Base-by-base conservation (phyloP, 495 filamentous ascomycete genomes). In the Choiromyces venosus region DNA sequence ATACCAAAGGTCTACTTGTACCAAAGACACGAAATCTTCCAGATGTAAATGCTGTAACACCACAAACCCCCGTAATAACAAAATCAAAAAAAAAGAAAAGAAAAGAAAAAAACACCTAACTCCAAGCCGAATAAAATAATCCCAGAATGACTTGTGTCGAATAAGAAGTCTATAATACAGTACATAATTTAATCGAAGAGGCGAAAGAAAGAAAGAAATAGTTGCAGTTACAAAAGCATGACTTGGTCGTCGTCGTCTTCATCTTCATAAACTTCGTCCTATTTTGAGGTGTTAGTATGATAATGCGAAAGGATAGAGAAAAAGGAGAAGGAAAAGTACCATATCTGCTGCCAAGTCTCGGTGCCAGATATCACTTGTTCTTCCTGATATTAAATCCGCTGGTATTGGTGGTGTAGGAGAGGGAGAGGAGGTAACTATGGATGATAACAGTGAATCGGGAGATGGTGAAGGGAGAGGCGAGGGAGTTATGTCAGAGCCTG, bases 321-420 rank as follows among this genome's bases (percentile, higher is more conserved):
- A 61, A 46, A 29, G n/a, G 21, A 16, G 25, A 6, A 36, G 72
- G 12, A 39, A 14, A 42, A n/a, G 72, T 72, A 77, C 75, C 75
- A 77, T 77, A 56, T 77, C 66, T 42, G 75, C 75, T 37, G 75
- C 75, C 33, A 77, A 67, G 66, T 77, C 75, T n/a, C 75, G 67
- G 67, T 77, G 65, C 75, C 75, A 77, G 19, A 77, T 38, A 77
- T 72, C 69, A 70, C 74, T 77, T 10, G 21, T 46, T 35, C 70
- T 72, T 33, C 69, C 42, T 65, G 33, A 37, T 64, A 72, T 46
- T 35, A 16, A 25, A 25, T 14, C 52, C 18, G 19, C 38, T 16
- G 69, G 66, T 56, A 73, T 65, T 7, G 65, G 69, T 21, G 37
- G 69, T 61, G 72, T 46, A 10, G 69, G 75, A 2, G 69, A 73